Conservation (phyloP, 441 rosid species). For the Gossypium laxum region DNA sequence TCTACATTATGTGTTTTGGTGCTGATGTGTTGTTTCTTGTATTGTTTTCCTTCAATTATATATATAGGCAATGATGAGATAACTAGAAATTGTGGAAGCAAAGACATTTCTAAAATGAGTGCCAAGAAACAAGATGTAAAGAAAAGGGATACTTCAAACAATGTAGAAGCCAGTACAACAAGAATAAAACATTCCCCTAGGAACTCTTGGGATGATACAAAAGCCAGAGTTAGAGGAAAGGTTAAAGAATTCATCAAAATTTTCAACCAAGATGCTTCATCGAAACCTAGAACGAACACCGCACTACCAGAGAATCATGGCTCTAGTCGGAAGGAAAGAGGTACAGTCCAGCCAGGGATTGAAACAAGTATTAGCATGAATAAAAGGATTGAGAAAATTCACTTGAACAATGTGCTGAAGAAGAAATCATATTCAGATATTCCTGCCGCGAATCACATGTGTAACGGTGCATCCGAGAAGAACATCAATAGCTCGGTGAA, state of each 20-base stretch:
- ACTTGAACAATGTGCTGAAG: conserved; percentile 18
- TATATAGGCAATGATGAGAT: conserved; percentile 35
- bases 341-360: conserved; percentile 17
- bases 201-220: conserved; percentile 26
- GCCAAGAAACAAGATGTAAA: conserved; percentile 34
- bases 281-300: conserved; percentile 19
- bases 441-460: conserved; percentile 10
- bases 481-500: conserved; percentile 22
- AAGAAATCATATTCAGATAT: conserved; percentile 21
- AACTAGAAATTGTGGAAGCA: conserved; percentile 19
- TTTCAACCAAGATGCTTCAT: conserved; percentile 52
- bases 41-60: conserved; percentile 3
- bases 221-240: conserved; percentile 44
- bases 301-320: conserved; percentile 26
- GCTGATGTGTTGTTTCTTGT: neutral
- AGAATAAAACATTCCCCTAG: conserved; percentile 23
- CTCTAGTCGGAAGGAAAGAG: conserved; percentile 35
- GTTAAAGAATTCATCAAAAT: conserved; percentile 68
- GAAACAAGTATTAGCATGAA: conserved; percentile 22
- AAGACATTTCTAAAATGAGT: conserved; percentile 33
- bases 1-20: neutral
- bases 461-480: conserved; percentile 19
- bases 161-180: conserved; percentile 24
- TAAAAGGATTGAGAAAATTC: conserved; percentile 21
- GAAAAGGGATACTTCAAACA: conserved; percentile 16